Conservation (phyloP, 2,329 filamentous ascomycete genomes). For the Elsinoe necatrix region DNA sequence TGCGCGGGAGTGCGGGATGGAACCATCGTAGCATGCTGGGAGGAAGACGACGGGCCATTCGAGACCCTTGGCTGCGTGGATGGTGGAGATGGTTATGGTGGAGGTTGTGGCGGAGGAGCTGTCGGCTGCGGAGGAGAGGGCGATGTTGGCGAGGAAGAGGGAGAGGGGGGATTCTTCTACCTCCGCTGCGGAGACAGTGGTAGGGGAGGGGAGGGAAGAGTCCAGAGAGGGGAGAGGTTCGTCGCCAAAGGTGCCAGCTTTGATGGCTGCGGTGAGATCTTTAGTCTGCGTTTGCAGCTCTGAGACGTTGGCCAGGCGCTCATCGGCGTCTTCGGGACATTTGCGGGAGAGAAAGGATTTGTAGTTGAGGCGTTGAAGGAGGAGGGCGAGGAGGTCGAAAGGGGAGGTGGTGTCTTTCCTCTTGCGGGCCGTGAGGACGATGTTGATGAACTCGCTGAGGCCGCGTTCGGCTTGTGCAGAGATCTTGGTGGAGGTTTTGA, state of each 20-base stretch:
- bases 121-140: slow-evolving; percentile 72
- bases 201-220: background rate
- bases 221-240: slow-evolving; percentile 52
- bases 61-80: slow-evolving; percentile 89
- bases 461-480: slow-evolving; percentile 48
- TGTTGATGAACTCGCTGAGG: slow-evolving; percentile 49
- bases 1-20: slow-evolving; percentile 77
- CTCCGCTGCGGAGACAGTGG: slow-evolving; percentile 46
- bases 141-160: slow-evolving; percentile 80
- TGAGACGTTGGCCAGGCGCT: slow-evolving; percentile 79
- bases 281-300: slow-evolving; percentile 74
- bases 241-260: slow-evolving; percentile 36
- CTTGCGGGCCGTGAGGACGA: slow-evolving; percentile 50
- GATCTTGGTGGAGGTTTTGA: slow-evolving; percentile 46
- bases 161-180: slow-evolving; percentile 61
- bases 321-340: slow-evolving; percentile 66
- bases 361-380: slow-evolving; percentile 60
- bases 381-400: slow-evolving; percentile 45
- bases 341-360: slow-evolving; percentile 63
- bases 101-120: slow-evolving; percentile 38
- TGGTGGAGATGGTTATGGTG: slow-evolving; percentile 79
- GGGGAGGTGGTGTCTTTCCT: slow-evolving; percentile 39
- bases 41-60: slow-evolving; percentile 97
- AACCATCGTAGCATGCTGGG: slow-evolving; percentile 79
- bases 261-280: slow-evolving; percentile 52